Conservation (phyloP, 2,329 filamentous ascomycete genomes). For the Talaromyces atroroseus region DNA sequence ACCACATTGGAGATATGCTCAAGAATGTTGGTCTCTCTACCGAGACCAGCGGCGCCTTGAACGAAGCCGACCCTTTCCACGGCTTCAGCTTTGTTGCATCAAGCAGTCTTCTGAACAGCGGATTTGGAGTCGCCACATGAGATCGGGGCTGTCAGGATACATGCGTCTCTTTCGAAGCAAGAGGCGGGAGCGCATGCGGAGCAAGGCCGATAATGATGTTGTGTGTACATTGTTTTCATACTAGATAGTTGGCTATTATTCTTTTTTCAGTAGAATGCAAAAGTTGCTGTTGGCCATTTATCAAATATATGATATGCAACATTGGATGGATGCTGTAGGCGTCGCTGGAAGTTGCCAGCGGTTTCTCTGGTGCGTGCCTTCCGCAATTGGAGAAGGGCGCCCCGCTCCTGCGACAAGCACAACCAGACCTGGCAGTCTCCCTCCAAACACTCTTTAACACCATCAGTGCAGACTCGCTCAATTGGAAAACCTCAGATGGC, state of each 20-base stretch:
- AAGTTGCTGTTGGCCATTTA: not conserved
- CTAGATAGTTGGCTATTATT: not conserved
- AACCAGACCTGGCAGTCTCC: too few species aligned
- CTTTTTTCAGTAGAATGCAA: not conserved
- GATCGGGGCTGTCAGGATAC: not conserved
- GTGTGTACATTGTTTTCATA: not conserved
- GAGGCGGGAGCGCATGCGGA: too few species aligned
- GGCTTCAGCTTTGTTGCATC: conserved; percentile 47
- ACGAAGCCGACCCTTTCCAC: conserved; percentile 40
- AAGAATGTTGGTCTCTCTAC: conserved; percentile 17
- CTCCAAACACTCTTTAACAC: too few species aligned
- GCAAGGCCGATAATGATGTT: not conserved
- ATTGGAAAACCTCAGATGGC: not conserved
- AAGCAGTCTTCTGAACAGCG: conserved; percentile 42
- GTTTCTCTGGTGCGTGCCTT: too few species aligned
- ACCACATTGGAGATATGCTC: conserved; percentile 17
- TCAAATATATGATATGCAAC: too few species aligned
- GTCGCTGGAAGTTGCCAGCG: too few species aligned
- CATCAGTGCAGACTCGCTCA: not conserved
- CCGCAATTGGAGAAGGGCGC: too few species aligned
- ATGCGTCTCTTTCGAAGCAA: too few species aligned
- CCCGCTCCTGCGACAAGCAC: not conserved
- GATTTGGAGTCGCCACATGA: conserved; percentile 23
- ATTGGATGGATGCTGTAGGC: too few species aligned
- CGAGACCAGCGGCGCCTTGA: conserved; percentile 14